Conservation (phyloP, 805 yeast species). For the Wickerhamomyces ciferrii region DNA sequence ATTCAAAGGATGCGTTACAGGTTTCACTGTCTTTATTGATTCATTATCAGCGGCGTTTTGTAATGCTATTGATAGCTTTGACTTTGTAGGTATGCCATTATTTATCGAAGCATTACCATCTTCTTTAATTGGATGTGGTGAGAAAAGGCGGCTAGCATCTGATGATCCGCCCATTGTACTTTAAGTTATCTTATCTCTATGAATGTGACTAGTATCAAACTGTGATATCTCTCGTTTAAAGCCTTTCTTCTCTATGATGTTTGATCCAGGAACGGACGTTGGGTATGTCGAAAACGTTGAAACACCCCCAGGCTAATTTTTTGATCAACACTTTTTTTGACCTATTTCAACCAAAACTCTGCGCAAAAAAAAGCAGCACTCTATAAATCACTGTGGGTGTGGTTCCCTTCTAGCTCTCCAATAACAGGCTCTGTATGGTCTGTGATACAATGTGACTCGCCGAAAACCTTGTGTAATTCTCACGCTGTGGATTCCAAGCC, state of each 20-base stretch:
- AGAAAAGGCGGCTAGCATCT: conserved; percentile 1
- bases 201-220: background rate
- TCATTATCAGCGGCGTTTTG: conserved; percentile 9
- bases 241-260: too few species aligned
- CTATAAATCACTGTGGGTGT: too few species aligned
- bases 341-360: too few species aligned
- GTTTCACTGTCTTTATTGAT: background rate
- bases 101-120: background rate
- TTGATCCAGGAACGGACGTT: background rate
- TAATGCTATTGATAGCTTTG: conserved; percentile 19
- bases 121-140: conserved; percentile 1
- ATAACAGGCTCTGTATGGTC: background rate
- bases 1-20: background rate
- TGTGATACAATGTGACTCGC: too few species aligned
- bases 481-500: background rate
- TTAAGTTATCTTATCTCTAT: too few species aligned
- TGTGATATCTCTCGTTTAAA: too few species aligned
- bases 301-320: too few species aligned
- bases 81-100: conserved; percentile 4
- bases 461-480: too few species aligned
- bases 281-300: background rate
- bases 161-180: background rate
- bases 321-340: too few species aligned
- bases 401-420: too few species aligned
- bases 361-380: too few species aligned